A percentile compares a stretch with the other conserved stretches of the same genome.
phyloP scores from a whole-genome alignment of 2,329 filamentous ascomycete genomes.

The Fusarium sp. region DNA sequence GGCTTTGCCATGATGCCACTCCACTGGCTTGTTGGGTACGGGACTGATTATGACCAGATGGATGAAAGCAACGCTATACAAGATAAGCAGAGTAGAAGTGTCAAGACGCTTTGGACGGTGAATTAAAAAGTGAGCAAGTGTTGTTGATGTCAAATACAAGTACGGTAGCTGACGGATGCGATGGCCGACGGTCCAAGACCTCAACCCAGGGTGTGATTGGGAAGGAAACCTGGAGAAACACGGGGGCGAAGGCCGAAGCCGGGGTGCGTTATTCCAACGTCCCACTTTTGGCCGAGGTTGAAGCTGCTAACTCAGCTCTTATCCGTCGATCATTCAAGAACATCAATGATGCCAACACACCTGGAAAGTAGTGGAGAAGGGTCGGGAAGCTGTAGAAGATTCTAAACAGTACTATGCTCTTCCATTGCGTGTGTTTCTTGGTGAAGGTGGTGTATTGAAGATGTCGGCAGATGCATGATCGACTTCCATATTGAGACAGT shows the following conservation, averaged over 20 bases:
- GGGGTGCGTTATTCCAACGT: slow-evolving; percentile 30
- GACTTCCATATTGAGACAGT: neutral
- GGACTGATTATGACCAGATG: slow-evolving; percentile 1
- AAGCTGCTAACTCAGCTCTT: slow-evolving; percentile 13
- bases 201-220: slow-evolving; percentile 20
- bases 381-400: slow-evolving; percentile 25
- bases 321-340: slow-evolving; percentile 3
- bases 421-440: neutral
- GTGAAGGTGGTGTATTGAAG: neutral
- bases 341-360: slow-evolving; percentile 22
- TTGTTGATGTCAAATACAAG: slow-evolving; percentile 44
- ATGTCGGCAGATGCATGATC: slow-evolving; percentile 17
- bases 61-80: slow-evolving; percentile 18
- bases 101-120: neutral
- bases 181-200: slow-evolving; percentile 26
- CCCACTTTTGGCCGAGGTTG: slow-evolving; percentile 45
- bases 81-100: neutral
- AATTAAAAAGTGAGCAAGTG: slow-evolving; percentile 18
- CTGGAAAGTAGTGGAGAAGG: slow-evolving; percentile 9
- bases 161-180: slow-evolving; percentile 13
- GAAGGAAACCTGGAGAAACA: slow-evolving; percentile 48
- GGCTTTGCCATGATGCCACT: slow-evolving; percentile 54
- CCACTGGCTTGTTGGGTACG: slow-evolving; percentile 16
- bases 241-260: slow-evolving; percentile 45
- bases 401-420: slow-evolving; percentile 20